Evolutionary conservation across 1,284 basidiomycete species (phyloP), one percentile per base, ranked within the genome.

Genomic region (Trichosporon asahii): DNA sequence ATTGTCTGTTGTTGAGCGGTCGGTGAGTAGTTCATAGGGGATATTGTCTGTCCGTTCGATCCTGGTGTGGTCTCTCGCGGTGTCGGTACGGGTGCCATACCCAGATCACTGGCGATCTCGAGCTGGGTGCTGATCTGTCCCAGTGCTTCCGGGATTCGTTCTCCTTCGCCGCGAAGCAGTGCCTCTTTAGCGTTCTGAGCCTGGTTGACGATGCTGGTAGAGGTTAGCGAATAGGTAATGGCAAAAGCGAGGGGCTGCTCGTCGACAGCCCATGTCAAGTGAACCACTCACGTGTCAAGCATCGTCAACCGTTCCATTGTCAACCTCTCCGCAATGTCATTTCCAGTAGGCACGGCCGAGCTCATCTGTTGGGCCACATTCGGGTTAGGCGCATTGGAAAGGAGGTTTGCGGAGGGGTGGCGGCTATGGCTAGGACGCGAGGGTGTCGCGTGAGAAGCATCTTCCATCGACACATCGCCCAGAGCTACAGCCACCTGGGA

Each of bases 121-220:
- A 82, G 77, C 55, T 82, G 79, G 49, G 73, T 76, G 57, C 76
- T 79, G 68, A 82, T 70, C 33, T 79, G 73, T 23, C 77, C 77
- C 1, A 82, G 73, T 33, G 76, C 80, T 12, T 77, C 74, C 2
- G 78, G 79, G 0, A 79, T 74, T 27, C 76, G 75, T 23, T 76
- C 74, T 29, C 80, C 76, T 61, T 79, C 70, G 3, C 81, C 81
- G 6, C 77, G 73, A 3, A 82, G 68, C 18, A 82, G 57, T 11
- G 80, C 81, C 25, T 76, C 75, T 49, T 77, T 79, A 2, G 80
- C 80, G 21, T 67, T 76, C 61, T 80, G 78, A 0, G 80, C 80
- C 18, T 78, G 75, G 66, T 69, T 77, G 21, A 81, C 75, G 57
- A 82, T 82, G 57, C 77, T 80, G 70, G 3, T 49, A 29, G n/a